These are phyloP conservation scores for Paraconiothyrium brasiliense DNA, from an alignment of 2,329 filamentous ascomycete species.

Conservation along the genomic window DNA sequence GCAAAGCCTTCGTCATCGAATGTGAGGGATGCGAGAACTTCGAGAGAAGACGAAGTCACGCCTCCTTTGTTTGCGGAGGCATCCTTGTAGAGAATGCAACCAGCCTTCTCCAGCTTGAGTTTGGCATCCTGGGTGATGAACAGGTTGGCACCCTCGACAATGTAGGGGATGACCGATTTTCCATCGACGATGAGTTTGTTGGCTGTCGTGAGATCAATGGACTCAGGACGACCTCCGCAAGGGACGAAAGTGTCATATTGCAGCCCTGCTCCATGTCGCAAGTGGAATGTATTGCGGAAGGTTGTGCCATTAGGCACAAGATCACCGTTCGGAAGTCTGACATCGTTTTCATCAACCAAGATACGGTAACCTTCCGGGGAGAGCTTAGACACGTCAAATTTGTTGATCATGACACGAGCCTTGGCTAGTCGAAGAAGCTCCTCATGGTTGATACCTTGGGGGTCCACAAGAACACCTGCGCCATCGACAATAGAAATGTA, in stretches of 20 bases:
- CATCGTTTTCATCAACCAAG: constrained; percentile 87
- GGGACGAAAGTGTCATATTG: constrained; percentile 91
- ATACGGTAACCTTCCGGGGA: constrained; percentile 90
- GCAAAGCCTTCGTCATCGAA: constrained; percentile 91
- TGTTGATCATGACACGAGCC: constrained; percentile 85
- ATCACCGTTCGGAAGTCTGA: constrained; percentile 89
- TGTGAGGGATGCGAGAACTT: constrained; percentile 91
- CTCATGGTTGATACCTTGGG: constrained; percentile 83
- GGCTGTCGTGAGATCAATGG: constrained; percentile 89
- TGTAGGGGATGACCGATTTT: constrained; percentile 88
- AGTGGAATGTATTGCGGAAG: constrained; percentile 98
- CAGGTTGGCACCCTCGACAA: constrained; percentile 96
- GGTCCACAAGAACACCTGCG: constrained; percentile 92
- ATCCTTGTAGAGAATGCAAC: constrained; percentile 95
- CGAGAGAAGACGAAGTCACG: constrained; percentile 95
- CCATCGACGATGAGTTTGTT: constrained; percentile 89
- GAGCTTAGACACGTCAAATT: constrained; percentile 86
- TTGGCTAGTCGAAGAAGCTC: constrained; percentile 88
- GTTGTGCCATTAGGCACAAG: constrained; percentile 87
- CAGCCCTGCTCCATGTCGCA: constrained; percentile 69
- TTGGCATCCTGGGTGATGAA: constrained; percentile 99
- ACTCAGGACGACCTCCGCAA: constrained; percentile 95
- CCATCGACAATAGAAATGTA: constrained; percentile 97
- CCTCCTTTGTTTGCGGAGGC: constrained; percentile 98
- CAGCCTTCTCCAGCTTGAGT: constrained; percentile 92